phyloP scores from a whole-genome alignment of 1,284 basidiomycete genomes.

The Volvariella surrecta region DNA sequence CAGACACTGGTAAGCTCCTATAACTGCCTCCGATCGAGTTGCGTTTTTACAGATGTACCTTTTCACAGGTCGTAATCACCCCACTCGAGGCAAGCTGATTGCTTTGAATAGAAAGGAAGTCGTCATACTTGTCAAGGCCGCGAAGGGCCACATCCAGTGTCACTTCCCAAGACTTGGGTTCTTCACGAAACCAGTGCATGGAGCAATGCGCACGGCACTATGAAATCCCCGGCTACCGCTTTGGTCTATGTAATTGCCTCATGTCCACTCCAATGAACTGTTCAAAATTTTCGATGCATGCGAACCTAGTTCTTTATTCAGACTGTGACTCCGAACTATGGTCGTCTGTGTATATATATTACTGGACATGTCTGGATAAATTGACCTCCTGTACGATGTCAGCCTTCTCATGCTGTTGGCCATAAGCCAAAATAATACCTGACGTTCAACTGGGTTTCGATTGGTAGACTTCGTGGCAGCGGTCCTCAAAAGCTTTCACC shows the following conservation, averaged over 20 bases:
- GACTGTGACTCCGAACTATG: too few species aligned
- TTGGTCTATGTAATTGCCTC: too few species aligned
- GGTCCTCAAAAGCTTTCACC: conserved; percentile 87
- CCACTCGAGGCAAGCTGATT: conserved; percentile 41
- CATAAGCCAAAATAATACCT: too few species aligned
- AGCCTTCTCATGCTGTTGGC: too few species aligned
- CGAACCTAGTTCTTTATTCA: too few species aligned
- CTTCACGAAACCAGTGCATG: conserved; percentile 13
- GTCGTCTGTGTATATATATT: too few species aligned
- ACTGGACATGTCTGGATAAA: too few species aligned
- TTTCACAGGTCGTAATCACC: conserved; percentile 26
- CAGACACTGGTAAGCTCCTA: conserved; percentile 35
- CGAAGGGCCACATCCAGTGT: conserved; percentile 30
- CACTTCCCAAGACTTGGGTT: conserved; percentile 45
- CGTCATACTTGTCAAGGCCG: conserved; percentile 35
- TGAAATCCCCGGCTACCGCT: too few species aligned
- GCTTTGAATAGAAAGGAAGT: conserved; percentile 40
- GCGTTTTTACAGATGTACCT: not conserved
- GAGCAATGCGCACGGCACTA: conserved; percentile 8
- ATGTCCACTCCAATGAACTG: too few species aligned
- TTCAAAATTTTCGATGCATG: too few species aligned
- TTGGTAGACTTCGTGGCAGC: conserved; percentile 66
- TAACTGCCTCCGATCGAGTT: not conserved
- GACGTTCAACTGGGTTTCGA: too few species aligned
- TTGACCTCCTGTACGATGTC: too few species aligned